phyloP scores from a whole-genome alignment of 1,284 basidiomycete genomes.

The Tilletia setariae region DNA sequence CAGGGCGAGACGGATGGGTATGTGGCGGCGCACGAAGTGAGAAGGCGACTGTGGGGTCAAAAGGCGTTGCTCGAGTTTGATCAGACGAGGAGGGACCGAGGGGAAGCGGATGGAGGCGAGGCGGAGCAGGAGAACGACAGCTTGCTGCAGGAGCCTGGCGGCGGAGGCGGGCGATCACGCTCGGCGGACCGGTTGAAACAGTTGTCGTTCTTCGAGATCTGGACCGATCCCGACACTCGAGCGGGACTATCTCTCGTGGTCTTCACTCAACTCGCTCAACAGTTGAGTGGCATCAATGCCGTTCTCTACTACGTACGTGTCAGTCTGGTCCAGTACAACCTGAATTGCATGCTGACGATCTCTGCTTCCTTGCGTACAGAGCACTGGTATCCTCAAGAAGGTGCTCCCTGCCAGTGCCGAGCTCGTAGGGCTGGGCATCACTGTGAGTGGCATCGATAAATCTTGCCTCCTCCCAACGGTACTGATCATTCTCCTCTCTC shows the following conservation, averaged over 20 bases:
- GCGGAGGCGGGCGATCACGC: background rate
- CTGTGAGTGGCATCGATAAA: slow-evolving; percentile 16
- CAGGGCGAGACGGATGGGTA: slow-evolving; percentile 28
- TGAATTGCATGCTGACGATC: background rate
- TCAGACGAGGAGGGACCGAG: slow-evolving; percentile 20
- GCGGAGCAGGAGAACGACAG: slow-evolving; percentile 24
- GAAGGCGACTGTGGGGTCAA: background rate
- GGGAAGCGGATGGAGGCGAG: background rate
- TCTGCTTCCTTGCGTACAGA: slow-evolving; percentile 19
- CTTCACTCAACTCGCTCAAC: slow-evolving; percentile 48
- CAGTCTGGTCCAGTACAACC: background rate
- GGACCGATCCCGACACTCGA: slow-evolving; percentile 26
- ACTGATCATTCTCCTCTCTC: too few species aligned
- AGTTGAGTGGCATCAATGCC: slow-evolving; percentile 41
- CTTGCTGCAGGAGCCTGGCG: background rate
- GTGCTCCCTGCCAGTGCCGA: slow-evolving; percentile 36
- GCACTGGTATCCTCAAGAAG: slow-evolving; percentile 42
- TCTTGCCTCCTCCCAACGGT: too few species aligned
- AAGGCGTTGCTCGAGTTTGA: slow-evolving; percentile 3
- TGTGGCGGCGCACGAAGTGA: background rate
- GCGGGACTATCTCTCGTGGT: slow-evolving; percentile 36
- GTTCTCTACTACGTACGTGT: slow-evolving; percentile 11
- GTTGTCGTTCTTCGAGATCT: slow-evolving; percentile 19
- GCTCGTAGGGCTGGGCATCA: slow-evolving; percentile 44
- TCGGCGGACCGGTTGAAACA: background rate